These are phyloP conservation scores for Coniochaeta sp. DNA, from an alignment of 2,329 filamentous ascomycete species.

Conservation along the genomic window DNA sequence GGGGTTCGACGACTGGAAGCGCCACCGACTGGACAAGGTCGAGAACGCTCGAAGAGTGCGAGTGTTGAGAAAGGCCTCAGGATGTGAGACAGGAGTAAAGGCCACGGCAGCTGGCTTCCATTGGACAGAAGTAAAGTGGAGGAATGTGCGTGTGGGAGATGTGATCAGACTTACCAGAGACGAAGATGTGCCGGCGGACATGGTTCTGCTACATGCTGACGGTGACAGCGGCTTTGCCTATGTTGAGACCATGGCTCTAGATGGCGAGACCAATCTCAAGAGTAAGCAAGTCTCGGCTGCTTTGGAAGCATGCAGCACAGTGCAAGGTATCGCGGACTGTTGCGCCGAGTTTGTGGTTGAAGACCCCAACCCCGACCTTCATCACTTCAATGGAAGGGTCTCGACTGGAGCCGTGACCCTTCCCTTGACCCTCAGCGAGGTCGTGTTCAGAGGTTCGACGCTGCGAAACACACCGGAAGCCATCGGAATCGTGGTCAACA, in stretches of 20 bases:
- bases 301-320: slow-evolving; percentile 47
- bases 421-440: slow-evolving; percentile 72
- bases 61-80: slow-evolving; percentile 27
- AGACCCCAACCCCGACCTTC: slow-evolving; percentile 70
- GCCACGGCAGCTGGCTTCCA: slow-evolving; percentile 53
- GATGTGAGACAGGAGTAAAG: slow-evolving; percentile 38
- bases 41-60: slow-evolving; percentile 58
- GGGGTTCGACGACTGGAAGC: slow-evolving; percentile 76
- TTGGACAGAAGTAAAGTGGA: slow-evolving; percentile 45
- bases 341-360: slow-evolving; percentile 62
- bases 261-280: slow-evolving; percentile 78
- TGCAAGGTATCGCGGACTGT: slow-evolving; percentile 45
- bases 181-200: slow-evolving; percentile 74
- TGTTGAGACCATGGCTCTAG: slow-evolving; percentile 76
- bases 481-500: slow-evolving; percentile 78
- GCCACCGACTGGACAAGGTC: slow-evolving; percentile 72
- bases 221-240: slow-evolving; percentile 76
- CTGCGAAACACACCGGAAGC: slow-evolving; percentile 71
- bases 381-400: slow-evolving; percentile 67
- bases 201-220: slow-evolving; percentile 69
- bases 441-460: slow-evolving; percentile 80
- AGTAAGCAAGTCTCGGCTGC: slow-evolving; percentile 61
- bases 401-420: slow-evolving; percentile 46
- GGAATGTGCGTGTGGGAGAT: slow-evolving; percentile 41
- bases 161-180: slow-evolving; percentile 51